These are phyloP conservation scores for Ustilago hordei DNA, from an alignment of 1,284 basidiomycete species.

Conservation along the genomic window DNA sequence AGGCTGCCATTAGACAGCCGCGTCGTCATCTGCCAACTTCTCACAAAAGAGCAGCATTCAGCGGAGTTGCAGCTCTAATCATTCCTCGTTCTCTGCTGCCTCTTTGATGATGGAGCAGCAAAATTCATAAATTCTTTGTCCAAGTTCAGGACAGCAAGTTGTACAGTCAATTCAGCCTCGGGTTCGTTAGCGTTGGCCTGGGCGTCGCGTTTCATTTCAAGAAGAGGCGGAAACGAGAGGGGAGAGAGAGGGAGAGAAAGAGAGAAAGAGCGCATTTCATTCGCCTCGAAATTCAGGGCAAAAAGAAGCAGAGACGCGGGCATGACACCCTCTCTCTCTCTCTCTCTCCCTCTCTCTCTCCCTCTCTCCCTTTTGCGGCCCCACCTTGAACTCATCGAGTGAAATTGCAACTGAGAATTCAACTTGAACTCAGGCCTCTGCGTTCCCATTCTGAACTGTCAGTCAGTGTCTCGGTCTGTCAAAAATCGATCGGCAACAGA, in stretches of 20 bases:
- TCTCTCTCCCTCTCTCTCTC: too few relatives aligned
- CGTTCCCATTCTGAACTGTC: background rate
- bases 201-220: background rate
- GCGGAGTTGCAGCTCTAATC: background rate
- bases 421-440: background rate
- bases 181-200: background rate
- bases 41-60: too few relatives aligned
- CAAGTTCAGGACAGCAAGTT: background rate
- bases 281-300: too few relatives aligned
- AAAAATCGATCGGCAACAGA: background rate
- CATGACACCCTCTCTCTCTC: too few relatives aligned
- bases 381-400: too few relatives aligned
- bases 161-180: background rate
- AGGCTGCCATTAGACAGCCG: background rate
- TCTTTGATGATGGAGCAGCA: background rate
- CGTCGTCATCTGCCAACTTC: background rate
- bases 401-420: too few relatives aligned
- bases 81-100: background rate
- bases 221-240: background rate
- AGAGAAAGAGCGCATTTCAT: too few relatives aligned
- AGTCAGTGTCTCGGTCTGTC: background rate
- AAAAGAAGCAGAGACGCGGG: too few relatives aligned
- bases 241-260: background rate
- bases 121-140: background rate
- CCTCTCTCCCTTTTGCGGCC: too few relatives aligned